Evolutionary conservation across 192 early-diverging fungal genomes (phyloP).

Genomic region (Coemansia asiatica): DNA sequence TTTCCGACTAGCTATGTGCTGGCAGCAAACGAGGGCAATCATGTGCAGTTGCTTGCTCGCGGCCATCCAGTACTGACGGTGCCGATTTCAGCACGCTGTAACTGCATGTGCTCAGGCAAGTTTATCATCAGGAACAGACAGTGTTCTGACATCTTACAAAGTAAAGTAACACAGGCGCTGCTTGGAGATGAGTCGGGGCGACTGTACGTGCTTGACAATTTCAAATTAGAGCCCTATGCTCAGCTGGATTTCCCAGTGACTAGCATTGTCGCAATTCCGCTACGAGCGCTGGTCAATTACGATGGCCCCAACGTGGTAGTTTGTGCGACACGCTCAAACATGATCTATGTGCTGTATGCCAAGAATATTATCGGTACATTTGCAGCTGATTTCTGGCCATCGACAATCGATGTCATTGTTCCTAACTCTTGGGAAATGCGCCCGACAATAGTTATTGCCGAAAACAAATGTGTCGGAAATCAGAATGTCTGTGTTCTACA

Average conservation of each 20-base stretch:
- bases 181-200: too few relatives aligned
- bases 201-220: conserved; percentile 17
- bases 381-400: conserved; percentile 33
- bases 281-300: conserved; percentile 7
- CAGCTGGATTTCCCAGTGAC: conserved; percentile 32
- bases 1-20: conserved; percentile 44
- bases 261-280: conserved; percentile 25
- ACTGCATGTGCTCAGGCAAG: conserved; percentile 24
- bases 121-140: conserved; percentile 11
- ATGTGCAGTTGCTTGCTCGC: conserved; percentile 34
- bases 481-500: conserved; percentile 9
- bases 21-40: conserved; percentile 18
- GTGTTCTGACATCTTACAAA: too few relatives aligned
- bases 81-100: conserved; percentile 20
- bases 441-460: conserved; percentile 26
- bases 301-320: conserved; percentile 37
- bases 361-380: conserved; percentile 24
- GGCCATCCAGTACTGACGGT: conserved; percentile 24
- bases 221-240: conserved; percentile 34
- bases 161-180: background rate
- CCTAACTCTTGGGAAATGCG: conserved; percentile 1
- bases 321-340: conserved; percentile 39
- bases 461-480: conserved; percentile 10
- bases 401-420: conserved; percentile 17
- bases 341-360: conserved; percentile 32